phyloP scores from a whole-genome alignment of 805 yeast genomes.

The Danielozyma ontarioensis region DNA sequence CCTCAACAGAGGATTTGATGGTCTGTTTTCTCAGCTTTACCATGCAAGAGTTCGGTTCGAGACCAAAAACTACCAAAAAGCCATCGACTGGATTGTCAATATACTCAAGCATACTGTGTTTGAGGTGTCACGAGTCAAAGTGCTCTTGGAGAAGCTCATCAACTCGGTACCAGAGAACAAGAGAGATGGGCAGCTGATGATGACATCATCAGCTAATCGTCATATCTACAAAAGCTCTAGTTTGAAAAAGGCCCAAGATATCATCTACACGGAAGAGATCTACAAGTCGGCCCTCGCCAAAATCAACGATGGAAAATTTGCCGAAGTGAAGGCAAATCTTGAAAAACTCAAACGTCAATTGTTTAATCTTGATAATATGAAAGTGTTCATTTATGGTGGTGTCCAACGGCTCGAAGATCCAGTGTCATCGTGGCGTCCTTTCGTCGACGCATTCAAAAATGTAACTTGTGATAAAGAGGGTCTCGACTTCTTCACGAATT shows the following conservation, averaged over 20 bases:
- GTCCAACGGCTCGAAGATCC: conserved; percentile 48
- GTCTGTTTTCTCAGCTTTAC: conserved; percentile 62
- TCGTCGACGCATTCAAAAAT: conserved; percentile 19
- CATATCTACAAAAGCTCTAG: conserved; percentile 55
- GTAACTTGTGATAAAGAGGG: conserved; percentile 7
- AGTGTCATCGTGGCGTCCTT: conserved; percentile 51
- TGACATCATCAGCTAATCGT: conserved; percentile 57
- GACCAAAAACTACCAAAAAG: conserved; percentile 54
- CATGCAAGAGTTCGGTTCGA: conserved; percentile 58
- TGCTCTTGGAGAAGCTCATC: conserved; percentile 57
- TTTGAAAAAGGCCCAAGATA: conserved; percentile 59
- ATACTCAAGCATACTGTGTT: conserved; percentile 62
- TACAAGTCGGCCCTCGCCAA: conserved; percentile 39
- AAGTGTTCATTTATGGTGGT: conserved; percentile 71
- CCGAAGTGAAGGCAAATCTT: conserved; percentile 43
- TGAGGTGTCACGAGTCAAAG: conserved; percentile 66
- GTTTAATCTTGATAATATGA: conserved; percentile 54
- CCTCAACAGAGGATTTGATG: conserved; percentile 53
- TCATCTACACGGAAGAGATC: conserved; percentile 56
- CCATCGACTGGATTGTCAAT: conserved; percentile 72
- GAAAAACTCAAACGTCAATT: conserved; percentile 47
- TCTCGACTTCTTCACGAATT: conserved; percentile 14
- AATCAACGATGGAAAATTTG: conserved; percentile 52
- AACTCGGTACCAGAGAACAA: conserved; percentile 59
- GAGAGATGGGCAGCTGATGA: conserved; percentile 59